phyloP scores from a whole-genome alignment of 768 basidiomycete species.

The Wakefieldia striispora region DNA sequence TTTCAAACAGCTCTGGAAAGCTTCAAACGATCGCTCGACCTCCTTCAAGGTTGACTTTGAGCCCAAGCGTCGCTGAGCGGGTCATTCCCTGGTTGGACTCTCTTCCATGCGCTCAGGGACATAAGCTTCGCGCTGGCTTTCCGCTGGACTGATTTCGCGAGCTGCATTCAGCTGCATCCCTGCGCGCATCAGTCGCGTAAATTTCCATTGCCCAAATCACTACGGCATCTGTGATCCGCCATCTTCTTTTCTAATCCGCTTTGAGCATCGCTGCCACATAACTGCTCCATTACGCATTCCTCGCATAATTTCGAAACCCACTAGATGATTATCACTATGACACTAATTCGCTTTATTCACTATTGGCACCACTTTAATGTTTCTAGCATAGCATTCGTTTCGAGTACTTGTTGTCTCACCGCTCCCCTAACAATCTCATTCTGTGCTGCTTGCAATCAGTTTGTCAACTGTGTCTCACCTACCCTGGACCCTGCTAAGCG shows the following conservation, averaged over 20 bases:
- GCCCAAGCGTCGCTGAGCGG: constrained; percentile 37
- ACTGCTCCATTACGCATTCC: constrained; percentile 34
- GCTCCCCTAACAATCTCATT: constrained; percentile 5
- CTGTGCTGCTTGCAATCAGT: constrained; percentile 11
- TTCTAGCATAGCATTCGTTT: constrained; percentile 26
- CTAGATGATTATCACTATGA: constrained; percentile 33
- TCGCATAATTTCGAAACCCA: constrained; percentile 32
- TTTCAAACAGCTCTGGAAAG: constrained; percentile 68
- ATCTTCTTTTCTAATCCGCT: constrained; percentile 17
- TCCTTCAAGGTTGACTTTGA: constrained; percentile 75
- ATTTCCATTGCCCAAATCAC: constrained; percentile 15
- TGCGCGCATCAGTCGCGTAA: constrained; percentile 11
- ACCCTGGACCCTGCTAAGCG: constrained; percentile 25
- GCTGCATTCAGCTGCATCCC: constrained; percentile 6
- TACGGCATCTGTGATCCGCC: constrained; percentile 30
- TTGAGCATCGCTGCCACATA: constrained; percentile 40
- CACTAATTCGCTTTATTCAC: constrained; percentile 31
- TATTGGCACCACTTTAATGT: constrained; percentile 31
- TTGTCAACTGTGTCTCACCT: neutral
- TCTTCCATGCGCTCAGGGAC: constrained; percentile 8
- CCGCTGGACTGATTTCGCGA: constrained; percentile 5
- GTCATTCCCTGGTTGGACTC: constrained; percentile 7
- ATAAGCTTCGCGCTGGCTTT: constrained; percentile 17
- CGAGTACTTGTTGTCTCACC: constrained; percentile 18
- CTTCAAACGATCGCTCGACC: constrained; percentile 66